Base-by-base conservation (phyloP, 768 basidiomycete genomes). In the Naematelia aurantialba region DNA sequence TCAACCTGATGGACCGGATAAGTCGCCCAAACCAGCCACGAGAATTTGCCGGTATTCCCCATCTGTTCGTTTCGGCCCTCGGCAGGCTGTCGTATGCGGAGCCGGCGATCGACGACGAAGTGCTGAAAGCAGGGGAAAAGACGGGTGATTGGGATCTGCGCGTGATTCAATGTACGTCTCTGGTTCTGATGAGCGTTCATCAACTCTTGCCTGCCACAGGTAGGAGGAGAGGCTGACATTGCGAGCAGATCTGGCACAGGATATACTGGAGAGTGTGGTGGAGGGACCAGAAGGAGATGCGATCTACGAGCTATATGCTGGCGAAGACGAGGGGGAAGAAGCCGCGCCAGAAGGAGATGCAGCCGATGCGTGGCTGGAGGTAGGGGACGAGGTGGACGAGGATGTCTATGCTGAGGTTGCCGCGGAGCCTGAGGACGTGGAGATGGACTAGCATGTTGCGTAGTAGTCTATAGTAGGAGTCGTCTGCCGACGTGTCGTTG, bases 211-310 rank as follows among this genome's bases (percentile, higher is more conserved):
- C 42, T 44, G 12, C 42, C 12, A 44, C 42, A 12, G 12, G 22
- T 11, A 30, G 24, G 8, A 52, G 22, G 29, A 52, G 50, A 52
- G 50, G 50, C 26, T 30, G n/a, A 46, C 25, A 51, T 60, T 49
- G 54, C 21, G 3, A 10, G 12, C 45, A 75, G 73, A 67, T 48
- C 61, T 76, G 13, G 67, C 70, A 31, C 68, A 69, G 30, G 75
- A 76, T 52, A 53, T 76, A 42, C 62, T 76, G 12, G 75, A 74
- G 29, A 54, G 53, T 4, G 69, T 73, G 5, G 67, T 72, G 2
- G 75, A 76, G 60, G 75, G 73, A 27, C 75, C 75, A 14, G 75
- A 76, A 52, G 69, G 66, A 13, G 75, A 76, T 45, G 60, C 64
- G n/a, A 68, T 76, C 8, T 76, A 76, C 51, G 73, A 71, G 47